Percentiles rank a stretch among this genome's conserved stretches.
Conservation (phyloP, 148 eudicot genomes). For the Arctostaphylos glauca region DNA sequence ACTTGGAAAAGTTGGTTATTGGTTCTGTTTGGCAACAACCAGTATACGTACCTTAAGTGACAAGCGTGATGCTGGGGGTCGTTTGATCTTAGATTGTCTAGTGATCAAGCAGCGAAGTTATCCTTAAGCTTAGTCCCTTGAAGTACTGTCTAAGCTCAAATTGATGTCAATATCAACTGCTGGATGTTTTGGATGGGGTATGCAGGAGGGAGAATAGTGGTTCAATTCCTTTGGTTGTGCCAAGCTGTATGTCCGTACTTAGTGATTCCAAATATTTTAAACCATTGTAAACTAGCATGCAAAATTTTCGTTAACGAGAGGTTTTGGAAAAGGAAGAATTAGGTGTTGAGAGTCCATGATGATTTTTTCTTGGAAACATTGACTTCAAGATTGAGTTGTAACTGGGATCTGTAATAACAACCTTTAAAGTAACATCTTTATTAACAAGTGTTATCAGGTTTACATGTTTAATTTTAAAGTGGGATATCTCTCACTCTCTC, state of each 20-base stretch:
- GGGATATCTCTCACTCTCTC: neutral
- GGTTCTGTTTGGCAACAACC: neutral
- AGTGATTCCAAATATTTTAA: neutral
- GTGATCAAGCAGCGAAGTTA: neutral
- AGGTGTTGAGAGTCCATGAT: neutral
- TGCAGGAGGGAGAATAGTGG: neutral
- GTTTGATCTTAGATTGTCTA: neutral
- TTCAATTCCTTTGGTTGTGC: neutral
- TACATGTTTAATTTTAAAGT: neutral
- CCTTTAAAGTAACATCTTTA: neutral
- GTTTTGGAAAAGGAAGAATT: neutral
- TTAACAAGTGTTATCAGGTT: neutral
- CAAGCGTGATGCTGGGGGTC: neutral
- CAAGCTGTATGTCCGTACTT: neutral
- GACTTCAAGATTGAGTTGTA: neutral
- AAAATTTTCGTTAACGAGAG: neutral
- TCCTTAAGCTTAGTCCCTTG: neutral
- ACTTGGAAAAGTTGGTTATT: neutral
- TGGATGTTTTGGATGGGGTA: neutral
- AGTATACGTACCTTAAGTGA: neutral
- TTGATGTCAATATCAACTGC: neutral
- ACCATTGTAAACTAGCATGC: neutral
- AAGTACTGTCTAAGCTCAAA: neutral
- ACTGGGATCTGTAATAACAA: neutral
- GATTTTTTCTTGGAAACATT: neutral